Base-by-base conservation (phyloP, 2,329 filamentous ascomycete genomes). In the Bisporella sp. region DNA sequence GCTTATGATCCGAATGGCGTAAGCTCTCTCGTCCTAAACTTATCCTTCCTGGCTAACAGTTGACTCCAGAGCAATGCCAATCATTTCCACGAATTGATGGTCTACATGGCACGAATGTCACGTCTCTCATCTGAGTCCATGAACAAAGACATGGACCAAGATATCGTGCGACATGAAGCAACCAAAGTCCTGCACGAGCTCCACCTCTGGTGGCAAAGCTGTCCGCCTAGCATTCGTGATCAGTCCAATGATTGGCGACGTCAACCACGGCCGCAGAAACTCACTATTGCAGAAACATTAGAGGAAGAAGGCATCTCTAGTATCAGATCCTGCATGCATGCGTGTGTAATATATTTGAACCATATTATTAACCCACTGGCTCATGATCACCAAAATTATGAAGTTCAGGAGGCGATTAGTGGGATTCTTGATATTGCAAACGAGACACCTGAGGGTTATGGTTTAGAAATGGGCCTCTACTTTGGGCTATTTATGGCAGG, bases 401-500 rank as follows among this genome's bases (percentile, higher is more conserved):
- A 61, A 31, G 59, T 63, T 30, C 53, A 48, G 11, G 55, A 59
- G 12, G 59, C 61, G 5, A 52, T 64, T 28, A 55, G 48, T 6
- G 55, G 57, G 39, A 58, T 64, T 37, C 45, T 64, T 6, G 57
- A 63, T 9, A 62, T 63, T 51, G 61, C 58, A 11, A 53, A 52
- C 9, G 61, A 63, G 43, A 64, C 57, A 4, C 62, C 62, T 1
- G 56, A 62, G 31, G 62, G 62, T 4, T 62, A 61, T 52, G 62
- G 62, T 4, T 46, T 64, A 11, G 61, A 64, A 41, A 63, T 64
- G 61, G 62, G 61, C 3, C 46, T 63, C 13, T 63, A 64, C 46
- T 64, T 58, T 58, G 62, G 60, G 2, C 40, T 64, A 8, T 64
- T 64, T 47, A 62, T 62, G 51, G 61, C 59, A 31, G 62, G 62